Base-by-base conservation (phyloP, 495 filamentous ascomycete genomes). In the Saxophila tyrrhenica region DNA sequence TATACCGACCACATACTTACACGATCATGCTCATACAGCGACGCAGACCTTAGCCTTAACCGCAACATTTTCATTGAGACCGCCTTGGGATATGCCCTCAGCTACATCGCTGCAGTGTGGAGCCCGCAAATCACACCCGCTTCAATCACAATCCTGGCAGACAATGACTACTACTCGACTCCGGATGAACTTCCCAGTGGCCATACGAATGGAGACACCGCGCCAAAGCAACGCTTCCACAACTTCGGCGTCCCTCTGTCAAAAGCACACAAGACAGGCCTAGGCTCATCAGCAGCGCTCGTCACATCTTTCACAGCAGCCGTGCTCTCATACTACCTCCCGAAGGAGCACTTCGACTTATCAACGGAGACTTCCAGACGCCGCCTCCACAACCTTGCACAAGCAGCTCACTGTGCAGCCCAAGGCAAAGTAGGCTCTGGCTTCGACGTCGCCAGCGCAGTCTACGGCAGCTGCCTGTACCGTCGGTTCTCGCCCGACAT, bases 111-210 rank as follows among this genome's bases (percentile, higher is more conserved):
- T 51, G 59, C 65, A 21, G 75, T 79, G 55, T 78, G 79, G 55
- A 52, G 69, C 73, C 59, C 78, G 55, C 70, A 73, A 39, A 81
- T 94, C 55, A 75, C 75, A 20, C 80, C 88, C 0, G 67, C 84
- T 19, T 78, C 76, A 13, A 78, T 97, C 62, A 92, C 87, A 48
- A 92, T 98, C 68, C 75, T 96, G 20, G 92, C 94, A 24, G 89
- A 95, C 70, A 87, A 85, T 62, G 87, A 94, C 73, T 98, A 98
- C 75, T 97, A 98, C 72, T 96, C 92, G 1, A 84, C 87, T 73
- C 82, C 23, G 62, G 72, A 38, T 61, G 70, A 50, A 64, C 71
- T 46, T 8, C 21, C 25, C 19, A 41, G 70, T 43, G 61, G 38
- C 49, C 23, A 38, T 11, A 35, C 44, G 13, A 24, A 38, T n/a